Evolutionary conservation across 164 flowering plant species (phyloP).

Genomic region (Platanus orientalis): DNA sequence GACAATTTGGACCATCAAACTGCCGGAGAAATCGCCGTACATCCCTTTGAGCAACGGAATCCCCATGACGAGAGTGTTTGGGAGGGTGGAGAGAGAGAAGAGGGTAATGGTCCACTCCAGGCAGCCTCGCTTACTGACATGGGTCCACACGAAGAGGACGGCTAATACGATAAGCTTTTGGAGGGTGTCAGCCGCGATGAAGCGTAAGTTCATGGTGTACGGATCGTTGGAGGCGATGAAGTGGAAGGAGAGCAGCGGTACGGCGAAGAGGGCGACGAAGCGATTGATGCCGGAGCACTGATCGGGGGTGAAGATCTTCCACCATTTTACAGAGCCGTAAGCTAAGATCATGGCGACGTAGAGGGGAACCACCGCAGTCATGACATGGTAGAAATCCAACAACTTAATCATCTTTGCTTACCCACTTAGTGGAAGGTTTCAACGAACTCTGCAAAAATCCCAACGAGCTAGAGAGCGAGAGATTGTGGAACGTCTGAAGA

Average conservation of each 20-base stretch:
- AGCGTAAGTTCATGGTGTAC: constrained; percentile 21
- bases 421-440: background rate
- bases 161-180: constrained; percentile 22
- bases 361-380: constrained; percentile 24
- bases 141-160: constrained; percentile 13
- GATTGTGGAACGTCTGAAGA: background rate
- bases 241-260: constrained; percentile 21
- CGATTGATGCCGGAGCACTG: constrained; percentile 20
- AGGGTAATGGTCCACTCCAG: constrained; percentile 23
- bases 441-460: background rate
- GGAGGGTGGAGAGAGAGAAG: constrained; percentile 26
- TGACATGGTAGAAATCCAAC: constrained; percentile 21
- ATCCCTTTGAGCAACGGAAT: constrained; percentile 23
- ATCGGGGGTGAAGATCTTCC: constrained; percentile 14
- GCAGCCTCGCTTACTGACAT: background rate
- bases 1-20: constrained; percentile 22
- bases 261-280: constrained; percentile 18
- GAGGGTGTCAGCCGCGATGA: constrained; percentile 28
- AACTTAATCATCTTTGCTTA: background rate
- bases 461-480: background rate
- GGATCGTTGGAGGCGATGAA: constrained; percentile 23
- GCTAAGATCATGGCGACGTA: constrained; percentile 30
- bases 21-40: constrained; percentile 17
- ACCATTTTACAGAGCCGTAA: constrained; percentile 25
- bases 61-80: constrained; percentile 28